These are phyloP conservation scores for Mrakia frigida DNA, from an alignment of 768 basidiomycete genomes.

Conservation along the genomic window DNA sequence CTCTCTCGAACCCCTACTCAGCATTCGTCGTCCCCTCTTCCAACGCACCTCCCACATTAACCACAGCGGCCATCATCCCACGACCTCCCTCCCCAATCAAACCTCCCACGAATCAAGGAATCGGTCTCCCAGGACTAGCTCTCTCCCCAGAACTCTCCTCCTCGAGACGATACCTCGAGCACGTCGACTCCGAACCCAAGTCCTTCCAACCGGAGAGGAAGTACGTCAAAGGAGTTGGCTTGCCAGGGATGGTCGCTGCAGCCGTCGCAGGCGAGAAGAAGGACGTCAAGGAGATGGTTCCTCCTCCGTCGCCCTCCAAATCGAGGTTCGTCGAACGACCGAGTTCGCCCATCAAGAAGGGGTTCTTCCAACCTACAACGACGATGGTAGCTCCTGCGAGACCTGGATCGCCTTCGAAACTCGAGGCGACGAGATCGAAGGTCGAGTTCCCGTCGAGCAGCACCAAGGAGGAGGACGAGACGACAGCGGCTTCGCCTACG, in stretches of 20 bases:
- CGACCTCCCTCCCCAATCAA: constrained; percentile 2
- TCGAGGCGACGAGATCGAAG: background rate
- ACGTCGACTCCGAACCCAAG: background rate
- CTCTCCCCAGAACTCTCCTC: background rate
- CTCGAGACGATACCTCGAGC: background rate
- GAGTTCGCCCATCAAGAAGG: background rate
- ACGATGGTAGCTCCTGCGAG: background rate
- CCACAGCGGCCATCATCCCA: background rate
- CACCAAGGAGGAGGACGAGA: too few relatives aligned
- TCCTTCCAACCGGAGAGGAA: background rate
- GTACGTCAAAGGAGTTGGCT: background rate
- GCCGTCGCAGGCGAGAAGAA: background rate
- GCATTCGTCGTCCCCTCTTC: background rate
- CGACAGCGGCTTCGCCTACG: too few relatives aligned
- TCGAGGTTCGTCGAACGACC: background rate
- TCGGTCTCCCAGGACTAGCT: background rate
- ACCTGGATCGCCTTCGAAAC: background rate
- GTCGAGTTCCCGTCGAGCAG: background rate
- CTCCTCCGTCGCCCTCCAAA: background rate
- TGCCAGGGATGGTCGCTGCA: background rate
- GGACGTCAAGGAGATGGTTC: background rate
- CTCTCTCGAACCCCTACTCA: background rate
- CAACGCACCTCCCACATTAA: background rate
- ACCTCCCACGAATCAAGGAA: background rate
- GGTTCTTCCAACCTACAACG: background rate